Conservation (phyloP, 495 filamentous ascomycete species). For the Daldinia vernicosa region DNA sequence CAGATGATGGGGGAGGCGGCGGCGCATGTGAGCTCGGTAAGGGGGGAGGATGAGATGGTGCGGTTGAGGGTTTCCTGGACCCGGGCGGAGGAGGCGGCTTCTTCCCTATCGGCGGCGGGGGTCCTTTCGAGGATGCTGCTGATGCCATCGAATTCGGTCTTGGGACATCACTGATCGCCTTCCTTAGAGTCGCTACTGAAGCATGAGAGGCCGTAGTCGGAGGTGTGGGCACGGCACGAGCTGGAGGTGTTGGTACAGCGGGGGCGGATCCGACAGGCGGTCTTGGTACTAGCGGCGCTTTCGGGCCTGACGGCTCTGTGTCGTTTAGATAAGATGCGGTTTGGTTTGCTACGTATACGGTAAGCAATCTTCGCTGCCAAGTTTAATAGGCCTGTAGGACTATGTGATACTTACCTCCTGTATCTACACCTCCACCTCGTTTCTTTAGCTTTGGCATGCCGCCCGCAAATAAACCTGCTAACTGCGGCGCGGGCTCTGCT, state of each 20-base stretch:
- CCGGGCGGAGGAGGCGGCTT: slow-evolving; percentile 76
- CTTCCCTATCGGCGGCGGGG: slow-evolving; percentile 68
- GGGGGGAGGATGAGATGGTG: slow-evolving; percentile 55
- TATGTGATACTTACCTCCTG: slow-evolving; percentile 66
- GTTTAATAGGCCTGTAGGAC: background rate
- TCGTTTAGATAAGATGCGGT: slow-evolving; percentile 83
- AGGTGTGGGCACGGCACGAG: slow-evolving; percentile 50
- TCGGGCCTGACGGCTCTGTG: slow-evolving; percentile 73
- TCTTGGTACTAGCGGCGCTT: slow-evolving; percentile 69
- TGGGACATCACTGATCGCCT: slow-evolving; percentile 61
- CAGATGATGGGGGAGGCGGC: slow-evolving; percentile 59
- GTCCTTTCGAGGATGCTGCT: slow-evolving; percentile 56
- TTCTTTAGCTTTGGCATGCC: slow-evolving; percentile 96
- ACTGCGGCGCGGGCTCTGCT: slow-evolving; percentile 74
- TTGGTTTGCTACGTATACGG: slow-evolving; percentile 63
- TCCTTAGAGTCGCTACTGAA: slow-evolving; percentile 68
- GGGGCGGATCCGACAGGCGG: slow-evolving; percentile 68
- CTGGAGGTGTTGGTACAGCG: slow-evolving; percentile 68
- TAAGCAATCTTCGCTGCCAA: slow-evolving; percentile 39
- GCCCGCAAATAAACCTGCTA: slow-evolving; percentile 89
- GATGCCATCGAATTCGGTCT: slow-evolving; percentile 63
- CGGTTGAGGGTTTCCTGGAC: slow-evolving; percentile 68
- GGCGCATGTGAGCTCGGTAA: slow-evolving; percentile 61
- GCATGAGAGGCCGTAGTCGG: slow-evolving; percentile 61
- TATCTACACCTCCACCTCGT: slow-evolving; percentile 84